Evolutionary conservation across 1,284 basidiomycete genomes (phyloP).

Genomic region (Retiboletus flavoniger): DNA sequence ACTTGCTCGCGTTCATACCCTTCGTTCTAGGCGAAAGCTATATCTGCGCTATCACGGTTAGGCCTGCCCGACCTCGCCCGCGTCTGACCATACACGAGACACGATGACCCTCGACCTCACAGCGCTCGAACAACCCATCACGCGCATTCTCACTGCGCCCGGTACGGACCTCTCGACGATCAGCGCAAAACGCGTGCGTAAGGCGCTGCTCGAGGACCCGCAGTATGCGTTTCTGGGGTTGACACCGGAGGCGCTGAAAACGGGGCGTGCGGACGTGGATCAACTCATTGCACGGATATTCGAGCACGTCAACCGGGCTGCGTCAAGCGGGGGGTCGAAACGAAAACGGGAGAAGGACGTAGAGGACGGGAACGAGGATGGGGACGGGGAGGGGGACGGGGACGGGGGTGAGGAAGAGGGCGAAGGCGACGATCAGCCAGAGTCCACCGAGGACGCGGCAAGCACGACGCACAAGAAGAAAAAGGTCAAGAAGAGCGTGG

Average conservation of each 20-base stretch:
- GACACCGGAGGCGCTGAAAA: conserved; percentile 54
- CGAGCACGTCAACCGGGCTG: conserved; percentile 49
- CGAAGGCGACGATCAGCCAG: conserved; percentile 10
- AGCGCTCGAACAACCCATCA: conserved; percentile 58
- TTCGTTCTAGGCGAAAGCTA: not conserved
- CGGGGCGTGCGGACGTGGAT: conserved; percentile 59
- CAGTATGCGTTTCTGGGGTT: conserved; percentile 42
- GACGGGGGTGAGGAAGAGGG: conserved; percentile 34
- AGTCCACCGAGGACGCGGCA: conserved; percentile 24
- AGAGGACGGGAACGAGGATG: not conserved
- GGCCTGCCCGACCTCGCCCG: not conserved
- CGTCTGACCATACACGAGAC: not conserved
- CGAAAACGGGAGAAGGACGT: conserved; percentile 29
- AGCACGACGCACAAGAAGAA: conserved; percentile 48
- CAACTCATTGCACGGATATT: conserved; percentile 59
- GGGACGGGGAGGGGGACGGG: conserved; percentile 18
- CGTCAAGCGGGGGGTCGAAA: conserved; percentile 32
- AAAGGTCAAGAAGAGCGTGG: conserved; percentile 43
- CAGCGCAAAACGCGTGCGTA: conserved; percentile 75
- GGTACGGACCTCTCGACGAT: conserved; percentile 70
- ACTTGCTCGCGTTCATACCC: not conserved
- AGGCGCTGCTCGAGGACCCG: conserved; percentile 50
- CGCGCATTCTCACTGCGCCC: conserved; percentile 65
- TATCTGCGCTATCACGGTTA: not conserved
- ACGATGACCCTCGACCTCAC: conserved; percentile 42